Evolutionary conservation across 2,329 filamentous ascomycete species (phyloP).

Genomic region (Xylariaceae sp.): DNA sequence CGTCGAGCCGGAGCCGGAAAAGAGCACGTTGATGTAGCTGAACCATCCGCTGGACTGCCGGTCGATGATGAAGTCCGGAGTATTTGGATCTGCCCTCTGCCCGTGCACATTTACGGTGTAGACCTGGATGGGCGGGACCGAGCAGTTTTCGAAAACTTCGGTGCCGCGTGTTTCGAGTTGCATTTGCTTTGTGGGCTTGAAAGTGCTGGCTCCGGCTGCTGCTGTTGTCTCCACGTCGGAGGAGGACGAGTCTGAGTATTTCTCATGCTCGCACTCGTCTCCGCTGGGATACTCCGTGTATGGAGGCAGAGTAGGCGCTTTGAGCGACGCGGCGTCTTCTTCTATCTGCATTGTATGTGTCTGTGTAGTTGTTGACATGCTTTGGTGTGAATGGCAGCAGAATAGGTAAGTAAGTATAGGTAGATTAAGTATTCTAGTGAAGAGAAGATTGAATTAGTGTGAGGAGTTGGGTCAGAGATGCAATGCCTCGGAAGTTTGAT

Average conservation of each 20-base stretch:
- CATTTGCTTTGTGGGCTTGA: conserved; percentile 42
- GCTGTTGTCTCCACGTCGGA: background rate
- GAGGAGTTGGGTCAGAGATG: too few species aligned
- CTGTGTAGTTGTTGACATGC: conserved; percentile 5
- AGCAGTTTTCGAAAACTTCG: conserved; percentile 34
- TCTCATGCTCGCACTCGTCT: conserved; percentile 2
- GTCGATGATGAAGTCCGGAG: conserved; percentile 34
- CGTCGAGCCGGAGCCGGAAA: conserved; percentile 45
- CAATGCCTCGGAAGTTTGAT: too few species aligned
- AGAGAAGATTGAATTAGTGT: too few species aligned
- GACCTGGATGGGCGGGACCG: conserved; percentile 45
- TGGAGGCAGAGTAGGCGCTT: conserved; percentile 6
- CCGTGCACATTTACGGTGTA: conserved; percentile 35
- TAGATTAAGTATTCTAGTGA: too few species aligned
- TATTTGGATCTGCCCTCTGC: conserved; percentile 25
- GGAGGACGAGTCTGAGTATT: conserved; percentile 6
- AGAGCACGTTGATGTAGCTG: conserved; percentile 40
- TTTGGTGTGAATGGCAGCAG: background rate
- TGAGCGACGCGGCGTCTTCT: conserved; percentile 6
- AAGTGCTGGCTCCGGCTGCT: conserved; percentile 21
- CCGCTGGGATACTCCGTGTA: conserved; percentile 9
- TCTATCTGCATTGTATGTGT: conserved; percentile 3
- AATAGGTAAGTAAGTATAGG: too few species aligned
- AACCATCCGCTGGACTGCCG: conserved; percentile 48
- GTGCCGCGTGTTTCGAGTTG: conserved; percentile 49